Evolutionary conservation across 345 rosid genomes (phyloP).

Genomic region (Ceriops decandra): DNA sequence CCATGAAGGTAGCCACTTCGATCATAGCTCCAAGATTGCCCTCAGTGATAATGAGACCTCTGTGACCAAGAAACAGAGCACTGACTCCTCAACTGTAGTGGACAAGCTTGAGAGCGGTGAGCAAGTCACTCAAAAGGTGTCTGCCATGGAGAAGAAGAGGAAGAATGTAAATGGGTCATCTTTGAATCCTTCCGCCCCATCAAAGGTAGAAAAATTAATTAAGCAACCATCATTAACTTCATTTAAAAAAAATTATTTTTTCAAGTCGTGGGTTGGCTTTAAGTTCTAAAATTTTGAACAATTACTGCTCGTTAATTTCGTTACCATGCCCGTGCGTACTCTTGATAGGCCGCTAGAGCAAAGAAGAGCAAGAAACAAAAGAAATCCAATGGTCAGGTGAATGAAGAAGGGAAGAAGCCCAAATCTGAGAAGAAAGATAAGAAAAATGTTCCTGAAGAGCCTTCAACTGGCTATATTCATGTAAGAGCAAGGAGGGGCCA

Average conservation of each 20-base stretch:
- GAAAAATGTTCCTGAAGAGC: constrained; percentile 37
- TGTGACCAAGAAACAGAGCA: constrained; percentile 40
- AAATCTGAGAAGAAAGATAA: constrained; percentile 32
- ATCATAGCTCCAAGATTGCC: constrained; percentile 20
- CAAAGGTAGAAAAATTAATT: constrained; percentile 31
- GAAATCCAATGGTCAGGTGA: constrained; percentile 27
- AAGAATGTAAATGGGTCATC: constrained; percentile 25
- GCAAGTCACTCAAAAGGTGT: constrained; percentile 43
- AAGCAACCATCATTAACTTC: background rate
- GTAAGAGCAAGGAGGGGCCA: constrained; percentile 86
- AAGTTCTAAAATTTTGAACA: no score
- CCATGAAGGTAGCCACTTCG: constrained; percentile 15
- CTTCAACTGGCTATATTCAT: constrained; percentile 65
- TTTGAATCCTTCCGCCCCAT: constrained; percentile 25
- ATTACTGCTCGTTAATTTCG: constrained; percentile 1
- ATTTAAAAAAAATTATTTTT: background rate
- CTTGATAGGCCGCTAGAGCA: constrained; percentile 36
- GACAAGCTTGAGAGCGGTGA: constrained; percentile 43
- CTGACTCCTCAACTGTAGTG: constrained; percentile 40
- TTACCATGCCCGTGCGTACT: background rate
- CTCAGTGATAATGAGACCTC: constrained; percentile 33
- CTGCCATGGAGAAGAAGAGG: constrained; percentile 34
- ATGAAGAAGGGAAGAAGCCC: constrained; percentile 24
- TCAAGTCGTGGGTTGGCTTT: background rate
- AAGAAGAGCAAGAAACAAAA: constrained; percentile 49